Evolutionary conservation across 306 rosid species (phyloP), one percentile per base, ranked within the genome.

Genomic region (Quillaja saponaria): DNA sequence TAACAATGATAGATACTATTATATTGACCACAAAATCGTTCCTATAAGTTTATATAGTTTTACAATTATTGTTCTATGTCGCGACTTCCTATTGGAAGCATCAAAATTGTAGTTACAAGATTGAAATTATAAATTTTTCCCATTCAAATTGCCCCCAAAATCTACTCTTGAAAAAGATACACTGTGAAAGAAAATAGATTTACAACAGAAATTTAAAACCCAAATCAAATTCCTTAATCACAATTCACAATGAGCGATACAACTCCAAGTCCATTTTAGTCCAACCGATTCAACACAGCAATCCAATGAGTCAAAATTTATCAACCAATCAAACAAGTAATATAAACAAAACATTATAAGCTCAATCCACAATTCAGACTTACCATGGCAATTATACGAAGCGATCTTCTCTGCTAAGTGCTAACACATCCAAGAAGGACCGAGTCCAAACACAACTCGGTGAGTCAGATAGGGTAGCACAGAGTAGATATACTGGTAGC

Each of bases 361-460:
- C 7, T 63, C 33, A 20, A 25, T 49, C 28, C 14, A n/a, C n/a
- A n/a, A n/a, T n/a, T n/a, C n/a, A 17, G 50, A 56, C 33, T 81
- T 90, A 94, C 99, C 99, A 94, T 94, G 85, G 80, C 78, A 87
- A 85, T 81, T 78, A 66, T 69, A 71, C 78, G 66, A 73, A 16
- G 80, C 77, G 91, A 87, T 83, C 86, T 66, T 76, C 74, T 20
- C 72, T 46, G 63, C 84, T n/a, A n/a, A n/a, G n/a, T n/a, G n/a
- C n/a, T 82, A 89, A 73, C 88, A 87, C 99, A 94, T 94, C 97
- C 97, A 80, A 88, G 78, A 66, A 60, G 54, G 28, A 18, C 73
- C 68, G 82, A 76, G 83, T 64, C 55, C 62, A 54, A 75, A 65
- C 67, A 34, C 45, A 68, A 80, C 86, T 80, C 85, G 34, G 81